Evolutionary conservation across 768 basidiomycete species (phyloP).

Genomic region (Psilocybe tampanensis): DNA sequence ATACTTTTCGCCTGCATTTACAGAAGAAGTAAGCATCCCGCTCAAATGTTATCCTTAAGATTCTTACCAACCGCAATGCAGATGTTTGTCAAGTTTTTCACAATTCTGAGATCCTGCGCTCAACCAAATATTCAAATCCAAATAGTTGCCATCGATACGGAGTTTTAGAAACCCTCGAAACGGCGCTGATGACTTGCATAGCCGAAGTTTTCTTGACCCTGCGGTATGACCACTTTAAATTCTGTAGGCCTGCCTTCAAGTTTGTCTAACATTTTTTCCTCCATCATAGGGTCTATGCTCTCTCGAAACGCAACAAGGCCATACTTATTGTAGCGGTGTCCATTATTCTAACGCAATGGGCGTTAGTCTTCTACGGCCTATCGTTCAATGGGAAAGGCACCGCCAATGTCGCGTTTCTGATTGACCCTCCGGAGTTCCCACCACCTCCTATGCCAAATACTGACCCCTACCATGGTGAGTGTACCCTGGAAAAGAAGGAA

Average conservation of each 20-base stretch:
- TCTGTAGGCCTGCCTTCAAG: no score
- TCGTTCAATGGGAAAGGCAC: slow-evolving; percentile 1
- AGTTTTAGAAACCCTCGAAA: slow-evolving; percentile 9
- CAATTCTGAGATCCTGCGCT: background rate
- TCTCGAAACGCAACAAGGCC: background rate
- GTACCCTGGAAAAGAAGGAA: background rate
- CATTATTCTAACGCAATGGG: slow-evolving; percentile 3
- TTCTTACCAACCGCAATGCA: background rate
- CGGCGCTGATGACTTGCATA: slow-evolving; percentile 5
- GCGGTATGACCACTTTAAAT: background rate
- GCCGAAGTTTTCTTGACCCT: slow-evolving; percentile 6
- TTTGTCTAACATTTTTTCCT: background rate
- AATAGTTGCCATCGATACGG: slow-evolving; percentile 6
- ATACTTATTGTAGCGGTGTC: background rate
- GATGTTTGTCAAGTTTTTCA: background rate
- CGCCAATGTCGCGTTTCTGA: slow-evolving; percentile 2
- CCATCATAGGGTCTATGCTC: background rate
- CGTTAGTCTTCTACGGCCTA: background rate
- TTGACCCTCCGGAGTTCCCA: background rate
- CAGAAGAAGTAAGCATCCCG: background rate
- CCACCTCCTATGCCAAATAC: slow-evolving; percentile 1
- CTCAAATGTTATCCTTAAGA: background rate
- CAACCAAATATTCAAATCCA: background rate
- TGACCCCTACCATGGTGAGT: slow-evolving; percentile 7
- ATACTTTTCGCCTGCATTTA: background rate